Evolutionary conservation across 2,329 filamentous ascomycete species (phyloP), one percentile per base, ranked within the genome.

Genomic region (Paecilomyces niveus): DNA sequence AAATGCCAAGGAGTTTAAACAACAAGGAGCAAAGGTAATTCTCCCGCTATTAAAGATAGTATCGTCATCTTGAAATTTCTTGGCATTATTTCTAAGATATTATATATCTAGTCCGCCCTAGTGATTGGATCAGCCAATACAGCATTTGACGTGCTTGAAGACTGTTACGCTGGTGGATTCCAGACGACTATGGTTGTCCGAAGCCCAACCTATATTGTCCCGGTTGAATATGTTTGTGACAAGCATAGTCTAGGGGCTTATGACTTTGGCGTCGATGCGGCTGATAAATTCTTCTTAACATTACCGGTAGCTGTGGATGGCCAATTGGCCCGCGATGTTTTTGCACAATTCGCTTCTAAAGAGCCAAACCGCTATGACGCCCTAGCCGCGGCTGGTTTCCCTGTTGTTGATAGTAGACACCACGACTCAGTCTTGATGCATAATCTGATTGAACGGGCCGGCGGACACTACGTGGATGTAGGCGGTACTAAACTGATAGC

Each of bases 61-160:
- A 6, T 45, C 18, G 21, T 45, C n/a, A 18, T 8, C n/a, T 18
- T 3, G 39, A 9, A 45, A n/a, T 6, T 18, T 45, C 15, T 9
- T 45, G 39, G 39, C n/a, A 45, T 45, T 18, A 63, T 24, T 18
- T 45, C 39, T 45, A 21, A 45, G 9, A n/a, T 10, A n/a, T 21
- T 45, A 1, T 18, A 18, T 45, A 29, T 18, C 33, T 49, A 80
- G 63, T 72, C 70, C 8, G 78, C 73, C 3, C 63, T 80, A 4
- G 71, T 81, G 0, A 67, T 81, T 11, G 78, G 78, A 35, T 75
- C 75, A 21, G 79, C 75, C 55, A 81, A 81, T 61, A 79, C 78
- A 0, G 70, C 65, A 0, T 78, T 81, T 63, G 78, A 81, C 57
- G 73, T 81, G 8, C 74, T 78, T 1, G 72, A 78, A 61, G 77